A percentile compares a stretch with the other conserved stretches of the same genome.
Evolutionary conservation across 2,329 filamentous ascomycete species (phyloP).

Genomic region (Alternaria ethzedia): DNA sequence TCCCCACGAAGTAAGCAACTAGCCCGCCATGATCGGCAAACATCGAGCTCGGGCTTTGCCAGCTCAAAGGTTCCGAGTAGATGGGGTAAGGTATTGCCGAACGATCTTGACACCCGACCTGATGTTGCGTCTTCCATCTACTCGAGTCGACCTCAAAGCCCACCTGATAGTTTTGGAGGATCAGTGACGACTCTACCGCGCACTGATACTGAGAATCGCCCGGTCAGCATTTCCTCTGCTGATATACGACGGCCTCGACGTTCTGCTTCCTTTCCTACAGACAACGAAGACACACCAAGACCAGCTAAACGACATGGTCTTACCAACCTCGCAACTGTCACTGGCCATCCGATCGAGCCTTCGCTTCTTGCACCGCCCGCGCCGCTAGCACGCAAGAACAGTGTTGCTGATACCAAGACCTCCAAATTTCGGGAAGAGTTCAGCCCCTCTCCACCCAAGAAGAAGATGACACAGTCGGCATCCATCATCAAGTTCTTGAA

Average conservation of each 20-base stretch:
- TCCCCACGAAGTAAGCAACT: conserved; percentile 16
- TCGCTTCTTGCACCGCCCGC: conserved; percentile 7
- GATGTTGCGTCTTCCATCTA: conserved; percentile 50
- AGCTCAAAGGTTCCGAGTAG: conserved; percentile 44
- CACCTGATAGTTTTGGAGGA: conserved; percentile 38
- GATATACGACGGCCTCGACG: conserved; percentile 17
- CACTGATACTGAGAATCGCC: conserved; percentile 8
- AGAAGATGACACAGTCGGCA: conserved; percentile 29
- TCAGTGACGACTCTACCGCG: conserved; percentile 28
- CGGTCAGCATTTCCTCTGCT: conserved; percentile 12
- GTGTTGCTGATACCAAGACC: conserved; percentile 39
- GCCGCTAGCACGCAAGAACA: conserved; percentile 32
- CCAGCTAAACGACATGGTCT: conserved; percentile 16
- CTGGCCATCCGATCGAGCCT: background rate
- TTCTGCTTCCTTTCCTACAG: conserved; percentile 32
- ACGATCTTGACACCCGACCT: conserved; percentile 14
- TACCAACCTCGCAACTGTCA: conserved; percentile 10
- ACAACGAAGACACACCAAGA: conserved; percentile 34
- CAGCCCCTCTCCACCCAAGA: conserved; percentile 38
- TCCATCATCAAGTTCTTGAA: conserved; percentile 43
- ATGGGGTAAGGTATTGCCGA: conserved; percentile 46
- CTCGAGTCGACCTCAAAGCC: conserved; percentile 48
- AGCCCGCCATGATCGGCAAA: conserved; percentile 34
- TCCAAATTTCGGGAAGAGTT: conserved; percentile 48
- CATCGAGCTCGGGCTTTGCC: conserved; percentile 47